Evolutionary conservation across 768 basidiomycete species (phyloP), one percentile per base, ranked within the genome.

Genomic region (Tubosaeta brunneosetosa): DNA sequence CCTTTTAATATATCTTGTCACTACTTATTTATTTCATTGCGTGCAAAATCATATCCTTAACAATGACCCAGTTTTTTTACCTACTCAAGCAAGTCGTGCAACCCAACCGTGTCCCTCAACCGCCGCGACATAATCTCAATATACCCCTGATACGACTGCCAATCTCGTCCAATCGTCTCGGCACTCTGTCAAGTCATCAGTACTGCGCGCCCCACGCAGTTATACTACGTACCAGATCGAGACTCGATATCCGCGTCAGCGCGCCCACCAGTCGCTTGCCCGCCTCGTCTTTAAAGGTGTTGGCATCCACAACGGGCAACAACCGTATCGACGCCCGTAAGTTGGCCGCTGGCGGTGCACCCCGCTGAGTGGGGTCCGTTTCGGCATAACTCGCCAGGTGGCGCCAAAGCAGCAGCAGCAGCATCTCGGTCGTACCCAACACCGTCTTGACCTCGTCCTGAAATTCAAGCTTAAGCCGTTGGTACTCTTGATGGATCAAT

Each of bases 351-450:
- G 56, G 48, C 14, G 57, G 47, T 10, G 34, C 50, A 10, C 26
- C 49, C 13, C 47, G 32, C 27, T 38, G 49, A 22, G 59, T 46
- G 1, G 47, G 9, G 65, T 73, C 44, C 59, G 71, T 59, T 66
- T 68, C 62, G 36, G 75, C 66, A 67, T 87, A 94, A 63, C 84
- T 83, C 13, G 80, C 75, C 27, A 91, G 62, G 61, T 94, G 93
- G 14, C 90, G 78, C 86, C 88, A 92, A 10, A 91, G 71, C 17
- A 94, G 75, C 16, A 94, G 74, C 9, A 94, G 74, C 6, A 88
- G 66, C 81, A 92, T 86, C 68, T 94, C 93, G 46, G 83, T 70
- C 14, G 85, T 80, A 86, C 86, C 75, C 3, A 91, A 73, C 12
- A 83, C 67, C 25, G 77, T 74, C 55, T 79, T 77, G 7, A 82